phyloP scores from a whole-genome alignment of 2,329 filamentous ascomycete genomes.

The Aspergillus nomiae region DNA sequence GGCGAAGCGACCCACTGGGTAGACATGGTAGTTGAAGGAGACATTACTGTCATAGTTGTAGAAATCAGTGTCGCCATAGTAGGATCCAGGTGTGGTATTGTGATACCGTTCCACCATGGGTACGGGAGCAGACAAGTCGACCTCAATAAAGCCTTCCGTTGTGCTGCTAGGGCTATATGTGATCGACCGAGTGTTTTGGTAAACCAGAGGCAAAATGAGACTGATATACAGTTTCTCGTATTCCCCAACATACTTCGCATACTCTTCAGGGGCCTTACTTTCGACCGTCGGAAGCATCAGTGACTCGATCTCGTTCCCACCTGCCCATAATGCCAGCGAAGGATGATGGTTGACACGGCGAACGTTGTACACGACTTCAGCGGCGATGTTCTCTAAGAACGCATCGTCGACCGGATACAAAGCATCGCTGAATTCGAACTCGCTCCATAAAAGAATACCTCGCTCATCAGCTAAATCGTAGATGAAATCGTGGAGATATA shows the following conservation, averaged over 20 bases:
- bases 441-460: conserved; percentile 64
- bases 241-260: conserved; percentile 48
- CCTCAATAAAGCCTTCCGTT: conserved; percentile 58
- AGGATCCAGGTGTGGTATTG: conserved; percentile 53
- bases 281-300: conserved; percentile 51
- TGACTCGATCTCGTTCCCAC: conserved; percentile 63
- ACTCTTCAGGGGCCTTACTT: conserved; percentile 48
- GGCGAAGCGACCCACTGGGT: conserved; percentile 62
- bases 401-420: conserved; percentile 58
- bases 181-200: conserved; percentile 60
- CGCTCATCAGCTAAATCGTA: conserved; percentile 65
- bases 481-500: conserved; percentile 63
- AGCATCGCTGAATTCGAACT: conserved; percentile 64
- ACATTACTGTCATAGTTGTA: conserved; percentile 60
- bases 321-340: conserved; percentile 57
- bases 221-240: conserved; percentile 63
- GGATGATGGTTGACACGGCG: conserved; percentile 64
- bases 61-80: conserved; percentile 63
- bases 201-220: conserved; percentile 58
- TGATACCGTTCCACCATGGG: conserved; percentile 61
- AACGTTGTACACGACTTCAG: conserved; percentile 62
- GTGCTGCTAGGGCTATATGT: conserved; percentile 64
- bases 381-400: conserved; percentile 58
- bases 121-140: conserved; percentile 56
- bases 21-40: conserved; percentile 58